A percentile compares a stretch with the other conserved stretches of the same genome.
phyloP scores from a whole-genome alignment of 2,329 filamentous ascomycete species.

The Tolypocladium tropicale region DNA sequence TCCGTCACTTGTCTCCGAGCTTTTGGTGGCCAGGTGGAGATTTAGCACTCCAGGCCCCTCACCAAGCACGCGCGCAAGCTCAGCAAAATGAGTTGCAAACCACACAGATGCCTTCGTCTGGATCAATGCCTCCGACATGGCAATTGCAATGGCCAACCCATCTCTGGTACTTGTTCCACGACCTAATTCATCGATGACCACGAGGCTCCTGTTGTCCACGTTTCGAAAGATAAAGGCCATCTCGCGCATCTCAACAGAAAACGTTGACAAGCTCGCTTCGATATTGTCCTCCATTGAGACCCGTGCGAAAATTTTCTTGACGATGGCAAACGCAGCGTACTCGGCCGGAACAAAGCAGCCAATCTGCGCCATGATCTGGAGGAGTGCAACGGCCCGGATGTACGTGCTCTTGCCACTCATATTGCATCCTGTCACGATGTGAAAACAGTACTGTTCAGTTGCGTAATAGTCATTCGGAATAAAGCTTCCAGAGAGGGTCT shows the following conservation, averaged over 20 bases:
- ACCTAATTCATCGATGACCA: constrained; percentile 86
- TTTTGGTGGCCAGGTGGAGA: constrained; percentile 67
- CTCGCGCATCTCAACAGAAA: constrained; percentile 90
- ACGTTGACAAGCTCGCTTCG: constrained; percentile 86
- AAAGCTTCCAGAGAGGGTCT: constrained; percentile 56
- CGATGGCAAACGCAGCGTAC: constrained; percentile 71
- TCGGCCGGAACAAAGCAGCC: constrained; percentile 82
- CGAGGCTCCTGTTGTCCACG: constrained; percentile 64
- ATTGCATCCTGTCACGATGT: constrained; percentile 91
- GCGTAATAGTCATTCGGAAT: constrained; percentile 88
- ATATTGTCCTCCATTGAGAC: constrained; percentile 81
- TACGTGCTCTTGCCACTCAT: constrained; percentile 99
- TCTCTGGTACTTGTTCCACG: constrained; percentile 84
- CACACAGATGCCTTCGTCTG: constrained; percentile 71
- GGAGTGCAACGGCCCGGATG: constrained; percentile 73
- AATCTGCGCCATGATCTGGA: constrained; percentile 89
- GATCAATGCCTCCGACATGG: constrained; percentile 80
- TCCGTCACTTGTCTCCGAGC: constrained; percentile 37
- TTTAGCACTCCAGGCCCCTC: constrained; percentile 73
- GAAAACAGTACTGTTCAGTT: constrained; percentile 69
- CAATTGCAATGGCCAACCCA: constrained; percentile 78
- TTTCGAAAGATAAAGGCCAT: constrained; percentile 87
- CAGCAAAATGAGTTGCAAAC: constrained; percentile 89
- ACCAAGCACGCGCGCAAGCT: constrained; percentile 65
- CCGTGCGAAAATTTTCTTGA: constrained; percentile 77